Base-by-base conservation (phyloP, 768 basidiomycete species). In the Pulveroboletus frians region DNA sequence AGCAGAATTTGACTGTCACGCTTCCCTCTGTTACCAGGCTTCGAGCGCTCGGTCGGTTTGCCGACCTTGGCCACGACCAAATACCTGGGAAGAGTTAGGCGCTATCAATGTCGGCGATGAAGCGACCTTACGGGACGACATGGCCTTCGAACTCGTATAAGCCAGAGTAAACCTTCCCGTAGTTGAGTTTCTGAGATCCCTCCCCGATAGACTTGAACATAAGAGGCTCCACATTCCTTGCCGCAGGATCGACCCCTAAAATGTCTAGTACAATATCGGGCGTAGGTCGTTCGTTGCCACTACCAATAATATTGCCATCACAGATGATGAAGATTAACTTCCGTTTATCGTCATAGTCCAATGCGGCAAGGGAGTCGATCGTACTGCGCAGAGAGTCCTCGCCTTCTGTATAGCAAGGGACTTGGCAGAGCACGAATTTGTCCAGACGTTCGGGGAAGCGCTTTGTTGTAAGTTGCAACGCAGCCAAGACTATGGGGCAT, bases 61-160 rank as follows among this genome's bases (percentile, higher is more conserved):
- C 82, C 82, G 38, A 84, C 79, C 63, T 84, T 84, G 61, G 79
- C 73, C 21, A 83, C 67, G 15, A 84, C 81, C 58, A 84, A 61
- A 54, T 84, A 84, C 11, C 79, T 79, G 46, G 8, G 29, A 47
- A 44, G 27, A 38, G 35, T 54, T 34, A 60, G 42, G 20, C n/a
- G 1, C 3, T 23, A 34, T 21, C 4, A 14, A 36, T 21, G 40
- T 18, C 18, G 26, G 29, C 30, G 2, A 4, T 21, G 47, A 36
- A 38, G 14, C 3, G 2, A 13, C 71, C 78, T 61, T 57, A 80
- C 72, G 82, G 83, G 23, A 84, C 82, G 52, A 84, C 82, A 47
- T 84, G 83, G 15, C 83, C 83, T 52, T 81, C 79, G 49, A 80
- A 84, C 62, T 85, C 84, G 60, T 85, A 85, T 51, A 85, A 62